phyloP scores from a whole-genome alignment of 2,329 filamentous ascomycete species.

The Hypoxylon sp. region DNA sequence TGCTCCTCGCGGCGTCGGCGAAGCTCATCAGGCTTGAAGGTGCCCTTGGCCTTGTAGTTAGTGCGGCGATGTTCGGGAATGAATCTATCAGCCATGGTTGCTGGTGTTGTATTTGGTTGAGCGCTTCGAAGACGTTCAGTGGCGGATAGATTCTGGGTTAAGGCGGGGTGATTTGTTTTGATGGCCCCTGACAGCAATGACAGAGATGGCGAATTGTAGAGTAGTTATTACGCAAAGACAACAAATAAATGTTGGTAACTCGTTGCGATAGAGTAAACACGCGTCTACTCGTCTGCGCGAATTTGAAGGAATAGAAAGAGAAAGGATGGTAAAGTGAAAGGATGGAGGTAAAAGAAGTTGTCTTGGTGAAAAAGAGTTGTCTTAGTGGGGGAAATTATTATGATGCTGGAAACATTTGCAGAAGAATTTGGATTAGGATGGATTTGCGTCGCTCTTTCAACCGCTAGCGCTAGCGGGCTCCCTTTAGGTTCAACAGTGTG shows the following conservation, averaged over 20 bases:
- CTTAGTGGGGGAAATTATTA: slow-evolving; percentile 50
- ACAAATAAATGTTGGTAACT: slow-evolving; percentile 14
- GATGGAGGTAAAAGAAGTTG: slow-evolving; percentile 37
- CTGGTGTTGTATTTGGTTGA: slow-evolving; percentile 49
- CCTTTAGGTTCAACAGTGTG: slow-evolving; percentile 17
- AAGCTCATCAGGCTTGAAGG: slow-evolving; percentile 99
- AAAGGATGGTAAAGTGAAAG: slow-evolving; percentile 28
- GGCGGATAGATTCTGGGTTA: slow-evolving; percentile 44
- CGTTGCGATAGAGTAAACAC: slow-evolving; percentile 3
- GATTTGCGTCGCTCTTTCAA: slow-evolving; percentile 50
- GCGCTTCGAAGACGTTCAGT: slow-evolving; percentile 32
- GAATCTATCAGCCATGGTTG: slow-evolving; percentile 96
- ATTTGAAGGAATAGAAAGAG: slow-evolving; percentile 6
- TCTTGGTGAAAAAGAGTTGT: slow-evolving; percentile 27
- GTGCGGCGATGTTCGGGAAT: slow-evolving; percentile 99
- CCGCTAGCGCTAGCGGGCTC: slow-evolving; percentile 48
- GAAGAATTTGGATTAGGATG: slow-evolving; percentile 50
- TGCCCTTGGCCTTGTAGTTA: slow-evolving; percentile 99
- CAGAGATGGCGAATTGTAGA: slow-evolving; percentile 15
- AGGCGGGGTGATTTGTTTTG: slow-evolving; percentile 56
- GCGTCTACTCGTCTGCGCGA: slow-evolving; percentile 16
- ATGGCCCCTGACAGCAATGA: slow-evolving; percentile 34
- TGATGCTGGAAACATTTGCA: slow-evolving; percentile 52
- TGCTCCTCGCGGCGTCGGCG: slow-evolving; percentile 98
- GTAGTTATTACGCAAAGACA: slow-evolving; percentile 9